Evolutionary conservation across 148 eudicot species (phyloP).

Genomic region (Talinum fruticosum): DNA sequence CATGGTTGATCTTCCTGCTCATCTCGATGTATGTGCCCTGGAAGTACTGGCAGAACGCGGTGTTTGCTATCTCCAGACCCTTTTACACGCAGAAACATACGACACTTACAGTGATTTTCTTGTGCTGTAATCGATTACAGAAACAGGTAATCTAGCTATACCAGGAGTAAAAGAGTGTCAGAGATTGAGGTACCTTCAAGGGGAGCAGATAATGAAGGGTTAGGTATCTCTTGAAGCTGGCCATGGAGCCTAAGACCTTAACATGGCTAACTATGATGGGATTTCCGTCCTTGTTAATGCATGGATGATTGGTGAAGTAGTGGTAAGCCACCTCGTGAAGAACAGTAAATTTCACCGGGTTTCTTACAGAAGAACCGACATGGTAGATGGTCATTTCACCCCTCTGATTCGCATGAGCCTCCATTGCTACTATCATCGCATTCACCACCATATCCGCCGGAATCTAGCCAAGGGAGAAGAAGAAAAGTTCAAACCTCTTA

Average conservation of each 20-base stretch:
- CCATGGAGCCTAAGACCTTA: conserved; percentile 45
- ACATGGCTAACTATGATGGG: conserved; percentile 49
- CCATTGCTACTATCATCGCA: conserved; percentile 48
- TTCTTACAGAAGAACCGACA: conserved; percentile 56
- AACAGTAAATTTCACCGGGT: conserved; percentile 30
- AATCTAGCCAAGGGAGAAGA: conserved; percentile 12
- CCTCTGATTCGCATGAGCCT: conserved; percentile 33
- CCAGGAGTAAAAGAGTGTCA: too few relatives aligned
- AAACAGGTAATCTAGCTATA: too few relatives aligned
- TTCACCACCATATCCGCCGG: conserved; percentile 63
- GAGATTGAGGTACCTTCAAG: conserved; percentile 44
- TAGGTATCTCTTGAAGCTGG: conserved; percentile 56
- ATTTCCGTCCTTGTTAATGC: conserved; percentile 57
- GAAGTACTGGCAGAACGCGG: conserved; percentile 51
- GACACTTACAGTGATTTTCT: neutral
- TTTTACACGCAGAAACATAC: neutral
- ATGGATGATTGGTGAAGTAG: conserved; percentile 54
- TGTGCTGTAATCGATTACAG: too few relatives aligned
- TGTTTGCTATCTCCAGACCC: conserved; percentile 50
- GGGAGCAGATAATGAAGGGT: conserved; percentile 59
- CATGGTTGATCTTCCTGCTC: conserved; percentile 46
- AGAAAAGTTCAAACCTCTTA: too few relatives aligned
- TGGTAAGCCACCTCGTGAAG: conserved; percentile 37
- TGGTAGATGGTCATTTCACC: conserved; percentile 35
- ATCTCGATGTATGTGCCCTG: conserved; percentile 31